Evolutionary conservation across 2,329 filamentous ascomycete genomes (phyloP).

Genomic region (Biscogniauxia marginata): DNA sequence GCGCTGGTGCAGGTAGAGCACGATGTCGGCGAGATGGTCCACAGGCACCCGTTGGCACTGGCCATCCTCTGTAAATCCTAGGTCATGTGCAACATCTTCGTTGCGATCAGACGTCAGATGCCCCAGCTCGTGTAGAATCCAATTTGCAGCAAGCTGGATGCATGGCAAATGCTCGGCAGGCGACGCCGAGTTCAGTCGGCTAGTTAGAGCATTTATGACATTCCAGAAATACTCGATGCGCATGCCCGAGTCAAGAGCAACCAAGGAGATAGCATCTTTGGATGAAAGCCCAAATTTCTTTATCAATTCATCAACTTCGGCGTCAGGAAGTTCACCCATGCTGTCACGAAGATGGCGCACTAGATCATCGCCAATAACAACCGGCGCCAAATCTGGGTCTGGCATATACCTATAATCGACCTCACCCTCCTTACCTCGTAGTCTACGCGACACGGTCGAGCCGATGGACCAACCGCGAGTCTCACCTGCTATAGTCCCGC

Average conservation of each 20-base stretch:
- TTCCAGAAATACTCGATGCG: constrained; percentile 80
- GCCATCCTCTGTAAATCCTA: constrained; percentile 44
- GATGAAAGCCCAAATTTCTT: constrained; percentile 64
- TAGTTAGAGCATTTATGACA: constrained; percentile 50
- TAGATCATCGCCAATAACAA: constrained; percentile 71
- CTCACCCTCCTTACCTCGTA: constrained; percentile 93
- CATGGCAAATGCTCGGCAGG: constrained; percentile 31
- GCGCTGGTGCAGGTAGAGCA: constrained; percentile 46
- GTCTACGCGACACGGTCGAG: constrained; percentile 72
- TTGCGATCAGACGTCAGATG: constrained; percentile 57
- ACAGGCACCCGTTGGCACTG: constrained; percentile 47
- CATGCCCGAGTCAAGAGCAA: constrained; percentile 73
- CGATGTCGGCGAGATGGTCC: constrained; percentile 48
- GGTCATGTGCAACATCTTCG: constrained; percentile 29
- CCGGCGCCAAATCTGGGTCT: constrained; percentile 82
- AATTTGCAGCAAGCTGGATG: constrained; percentile 55
- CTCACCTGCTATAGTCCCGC: constrained; percentile 76
- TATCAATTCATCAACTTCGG: constrained; percentile 62
- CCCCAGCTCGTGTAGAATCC: constrained; percentile 75
- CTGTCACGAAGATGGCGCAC: constrained; percentile 60
- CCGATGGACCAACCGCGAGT: constrained; percentile 92
- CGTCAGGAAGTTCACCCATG: constrained; percentile 71
- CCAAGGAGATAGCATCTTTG: constrained; percentile 81
- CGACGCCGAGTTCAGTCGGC: constrained; percentile 18
- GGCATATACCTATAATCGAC: constrained; percentile 99